Evolutionary conservation across 2,329 filamentous ascomycete species (phyloP).

Genomic region (Xylaria digitata): DNA sequence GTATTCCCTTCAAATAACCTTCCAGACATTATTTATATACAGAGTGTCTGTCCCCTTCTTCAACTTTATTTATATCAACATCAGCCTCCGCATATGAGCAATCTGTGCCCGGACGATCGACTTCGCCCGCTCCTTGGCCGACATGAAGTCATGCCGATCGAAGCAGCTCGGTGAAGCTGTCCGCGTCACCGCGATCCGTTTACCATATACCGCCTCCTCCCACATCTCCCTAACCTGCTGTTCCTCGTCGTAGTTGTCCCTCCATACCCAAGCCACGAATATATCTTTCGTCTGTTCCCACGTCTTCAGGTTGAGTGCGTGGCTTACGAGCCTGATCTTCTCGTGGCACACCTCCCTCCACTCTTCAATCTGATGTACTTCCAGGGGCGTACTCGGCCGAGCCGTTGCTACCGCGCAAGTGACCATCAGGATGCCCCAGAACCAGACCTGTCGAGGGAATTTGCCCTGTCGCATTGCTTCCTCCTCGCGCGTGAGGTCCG

Average conservation of each 20-base stretch:
- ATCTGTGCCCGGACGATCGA: constrained; percentile 39
- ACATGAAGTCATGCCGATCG: constrained; percentile 42
- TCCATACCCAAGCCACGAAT: constrained; percentile 40
- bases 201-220: constrained; percentile 42
- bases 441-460: constrained; percentile 42
- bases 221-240: constrained; percentile 43
- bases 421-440: constrained; percentile 43
- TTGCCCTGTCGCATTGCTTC: constrained; percentile 40
- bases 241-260: constrained; percentile 41
- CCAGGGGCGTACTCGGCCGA: constrained; percentile 38
- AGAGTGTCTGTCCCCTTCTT: not conserved
- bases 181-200: constrained; percentile 35
- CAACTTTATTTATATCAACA: constrained; percentile 27
- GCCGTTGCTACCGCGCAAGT: constrained; percentile 41
- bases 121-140: constrained; percentile 38
- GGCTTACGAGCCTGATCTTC: constrained; percentile 42
- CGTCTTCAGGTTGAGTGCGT: constrained; percentile 38
- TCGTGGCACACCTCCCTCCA: constrained; percentile 41
- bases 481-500: constrained; percentile 41
- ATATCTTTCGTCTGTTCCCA: constrained; percentile 42
- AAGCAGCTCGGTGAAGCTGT: constrained; percentile 39
- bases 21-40: not conserved
- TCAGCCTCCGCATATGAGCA: constrained; percentile 36
- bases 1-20: not conserved
- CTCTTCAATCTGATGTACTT: constrained; percentile 42